These are phyloP conservation scores for Didymella segeticola DNA, from an alignment of 2,329 filamentous ascomycete species.

Conservation along the genomic window DNA sequence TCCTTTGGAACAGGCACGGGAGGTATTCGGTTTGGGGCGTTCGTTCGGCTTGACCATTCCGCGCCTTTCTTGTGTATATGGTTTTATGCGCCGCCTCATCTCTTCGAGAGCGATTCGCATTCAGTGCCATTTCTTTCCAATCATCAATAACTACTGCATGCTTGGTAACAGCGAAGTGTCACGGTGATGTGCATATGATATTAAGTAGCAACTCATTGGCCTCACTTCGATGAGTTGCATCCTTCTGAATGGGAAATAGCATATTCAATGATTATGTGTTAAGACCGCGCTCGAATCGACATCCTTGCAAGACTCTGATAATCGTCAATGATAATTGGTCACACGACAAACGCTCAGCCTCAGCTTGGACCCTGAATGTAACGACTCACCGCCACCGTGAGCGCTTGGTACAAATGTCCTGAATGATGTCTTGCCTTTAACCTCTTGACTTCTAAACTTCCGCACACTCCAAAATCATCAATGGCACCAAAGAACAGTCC, in stretches of 20 bases:
- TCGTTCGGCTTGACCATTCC: slow-evolving; percentile 11
- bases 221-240: too few relatives aligned
- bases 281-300: slow-evolving; percentile 7
- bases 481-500: slow-evolving; percentile 38
- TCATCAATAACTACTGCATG: slow-evolving; percentile 1
- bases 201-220: too few relatives aligned
- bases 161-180: slow-evolving; percentile 17
- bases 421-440: not conserved
- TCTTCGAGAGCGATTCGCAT: slow-evolving; percentile 7
- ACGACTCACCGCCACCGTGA: slow-evolving; percentile 31
- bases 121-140: not conserved
- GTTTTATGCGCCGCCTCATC: slow-evolving; percentile 4
- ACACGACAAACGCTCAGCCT: slow-evolving; percentile 12
- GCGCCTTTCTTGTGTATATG: slow-evolving; percentile 12
- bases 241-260: too few relatives aligned
- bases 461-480: slow-evolving; percentile 4
- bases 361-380: slow-evolving; percentile 38
- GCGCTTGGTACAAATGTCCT: slow-evolving; percentile 24
- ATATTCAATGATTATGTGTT: slow-evolving; percentile 8
- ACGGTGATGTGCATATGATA: too few relatives aligned
- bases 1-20: slow-evolving; percentile 15
- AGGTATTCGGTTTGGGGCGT: slow-evolving; percentile 15
- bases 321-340: slow-evolving; percentile 30
- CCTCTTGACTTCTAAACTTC: not conserved
- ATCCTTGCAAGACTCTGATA: slow-evolving; percentile 30